Base-by-base conservation (phyloP, 306 rosid species). In the Quercus ilex region DNA sequence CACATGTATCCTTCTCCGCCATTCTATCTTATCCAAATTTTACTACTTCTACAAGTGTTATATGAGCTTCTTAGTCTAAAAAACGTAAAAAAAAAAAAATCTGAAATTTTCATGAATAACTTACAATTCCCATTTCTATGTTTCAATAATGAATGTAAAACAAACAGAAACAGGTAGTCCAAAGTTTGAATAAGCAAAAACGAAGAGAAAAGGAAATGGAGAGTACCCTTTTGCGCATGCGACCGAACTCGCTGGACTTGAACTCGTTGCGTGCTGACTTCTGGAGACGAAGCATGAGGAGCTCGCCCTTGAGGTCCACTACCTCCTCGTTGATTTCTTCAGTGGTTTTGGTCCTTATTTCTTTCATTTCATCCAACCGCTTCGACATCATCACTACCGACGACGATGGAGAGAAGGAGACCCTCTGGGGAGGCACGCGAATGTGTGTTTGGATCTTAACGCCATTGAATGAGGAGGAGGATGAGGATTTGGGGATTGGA, bases 321-420 rank as follows among this genome's bases (percentile, higher is more conserved):
- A 95, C 93, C 82, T 93, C 96, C 58, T 95, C 93, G 74, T 95
- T 90, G 73, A 96, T 91, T 77, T 93, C 89, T 74, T 96, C 93
- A 0, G 91, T 88, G 51, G 82, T 79, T 80, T 89, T 89, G 51
- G 84, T 46, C 74, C 98, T 81, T 60, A 93, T 91, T 76, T 90
- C 94, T 86, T 93, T 88, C 83, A 96, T 31, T 46, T 91, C 96
- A 52, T 88, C 91, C 6, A 86, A 94, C 86, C 91, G 86, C 85
- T 96, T 96, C 3, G 91, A 91, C 98, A 91, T 93, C 93, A 90
- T 91, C 69, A 93, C 93, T 31, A 84, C 90, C 17, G 90, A 41
- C 14, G 89, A 84, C 17, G 87, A 11, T 49, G 53, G 46, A 67
- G 43, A 86, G 60, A 69, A 38, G 20, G 78, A 76, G 57, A 82